Conservation (phyloP, 208 protist genomes). For the Dictyostelium gargantuum region DNA sequence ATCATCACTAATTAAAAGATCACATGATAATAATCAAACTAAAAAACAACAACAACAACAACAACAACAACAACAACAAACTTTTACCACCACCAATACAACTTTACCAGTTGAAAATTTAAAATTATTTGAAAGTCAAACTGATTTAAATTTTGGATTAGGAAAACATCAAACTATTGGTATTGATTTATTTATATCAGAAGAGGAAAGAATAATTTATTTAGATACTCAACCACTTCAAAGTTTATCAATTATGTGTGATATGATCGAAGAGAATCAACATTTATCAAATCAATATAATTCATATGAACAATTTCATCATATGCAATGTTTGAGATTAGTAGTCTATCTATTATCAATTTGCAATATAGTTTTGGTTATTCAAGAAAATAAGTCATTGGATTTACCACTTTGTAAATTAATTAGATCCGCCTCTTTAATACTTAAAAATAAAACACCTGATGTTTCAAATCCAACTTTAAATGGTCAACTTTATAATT, state of each 20-base stretch:
- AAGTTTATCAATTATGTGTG: constrained; percentile 31
- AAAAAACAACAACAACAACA: not conserved
- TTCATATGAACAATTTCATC: constrained; percentile 35
- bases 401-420: constrained; percentile 54
- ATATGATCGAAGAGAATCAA: constrained; percentile 17
- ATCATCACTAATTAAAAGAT: constrained; percentile 24
- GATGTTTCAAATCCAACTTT: not conserved
- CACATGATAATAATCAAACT: not conserved
- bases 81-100: not conserved
- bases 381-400: constrained; percentile 42
- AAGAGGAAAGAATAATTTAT: constrained; percentile 28
- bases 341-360: constrained; percentile 24
- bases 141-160: constrained; percentile 35
- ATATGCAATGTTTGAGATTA: constrained; percentile 33
- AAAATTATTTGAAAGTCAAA: constrained; percentile 24
- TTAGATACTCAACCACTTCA: constrained; percentile 57
- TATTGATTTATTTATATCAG: constrained; percentile 22
- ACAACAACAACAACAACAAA: not conserved
- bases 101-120: not conserved
- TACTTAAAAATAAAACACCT: constrained; percentile 36
- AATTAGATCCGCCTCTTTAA: constrained; percentile 6
- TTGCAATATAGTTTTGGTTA: constrained; percentile 32
- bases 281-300: not conserved
- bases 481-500: not conserved
- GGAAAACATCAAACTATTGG: constrained; percentile 42